Base-by-base conservation (phyloP, 106 monocot species). In the Narthecium ossifragum region DNA sequence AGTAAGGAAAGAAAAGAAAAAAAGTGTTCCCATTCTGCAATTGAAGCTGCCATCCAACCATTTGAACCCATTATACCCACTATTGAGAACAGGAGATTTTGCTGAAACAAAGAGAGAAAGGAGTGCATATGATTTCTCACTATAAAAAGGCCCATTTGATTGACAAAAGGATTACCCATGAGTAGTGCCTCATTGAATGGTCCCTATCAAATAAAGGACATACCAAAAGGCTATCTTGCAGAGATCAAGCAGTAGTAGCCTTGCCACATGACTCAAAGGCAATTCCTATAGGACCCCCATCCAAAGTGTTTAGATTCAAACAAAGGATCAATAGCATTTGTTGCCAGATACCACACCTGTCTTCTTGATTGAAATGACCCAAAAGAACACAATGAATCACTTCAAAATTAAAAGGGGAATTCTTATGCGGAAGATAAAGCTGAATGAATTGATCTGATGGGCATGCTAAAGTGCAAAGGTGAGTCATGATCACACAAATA, bases 401-500 rank as follows among this genome's bases (percentile, higher is more conserved):
- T 54, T 13, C 3, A 43, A 18, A 18, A 43, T 54, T 54, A 29
- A 54, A 54, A 54, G 53, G 30, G 13, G 9, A 26, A 26, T 3
- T 31, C 53, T 29, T 15, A 11, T 14, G 15, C 10, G 13, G 31
- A 29, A 11, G 24, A 54, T 23, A 18, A 54, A 54, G 53, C 5
- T 21, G 57, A 34, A 34, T 57, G 57, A 57, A 22, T 34, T 57
- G 57, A 57, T 34, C 18, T 57, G 57, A 57, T 33, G 33, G 57
- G 57, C 31, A 34, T 57, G 57, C 57, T 34, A 57, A 57, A 57
- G 57, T 57, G 57, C 57, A 57, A 36, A 57, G 57, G 12, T 57
- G 57, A 57, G 57, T 57, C 57, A 57, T 57, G 57, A 57, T 57
- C 32, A 57, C 34, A 57, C 57, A 27, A 57, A 57, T 57, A 31